phyloP scores from a whole-genome alignment of 495 filamentous ascomycete genomes.

The Aeminium ludgeri region DNA sequence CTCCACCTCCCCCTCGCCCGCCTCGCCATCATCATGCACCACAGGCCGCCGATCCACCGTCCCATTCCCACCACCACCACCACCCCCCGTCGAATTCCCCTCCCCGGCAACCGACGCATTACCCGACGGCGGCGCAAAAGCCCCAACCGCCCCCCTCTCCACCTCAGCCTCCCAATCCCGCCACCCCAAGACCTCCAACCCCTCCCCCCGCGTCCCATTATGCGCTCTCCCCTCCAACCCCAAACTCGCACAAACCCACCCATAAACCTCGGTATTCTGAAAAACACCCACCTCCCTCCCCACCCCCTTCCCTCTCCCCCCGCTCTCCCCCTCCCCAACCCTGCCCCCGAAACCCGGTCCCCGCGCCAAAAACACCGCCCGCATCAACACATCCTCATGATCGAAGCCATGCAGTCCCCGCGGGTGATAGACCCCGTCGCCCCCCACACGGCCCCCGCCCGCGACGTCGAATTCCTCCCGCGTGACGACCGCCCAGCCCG shows the following conservation, averaged over 20 bases:
- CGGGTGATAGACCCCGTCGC: constrained; percentile 51
- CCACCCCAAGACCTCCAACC: constrained; percentile 49
- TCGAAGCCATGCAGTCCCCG: constrained; percentile 80
- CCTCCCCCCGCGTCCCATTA: constrained; percentile 76
- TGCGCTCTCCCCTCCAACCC: constrained; percentile 51
- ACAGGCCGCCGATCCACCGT: background rate
- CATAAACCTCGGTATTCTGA: constrained; percentile 92
- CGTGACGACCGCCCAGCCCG: constrained; percentile 77
- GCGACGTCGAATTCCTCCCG: constrained; percentile 58
- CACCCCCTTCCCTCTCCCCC: no score
- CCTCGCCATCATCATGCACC: constrained; percentile 3
- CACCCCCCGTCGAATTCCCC: background rate
- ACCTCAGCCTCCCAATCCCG: constrained; percentile 26
- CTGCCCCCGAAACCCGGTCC: constrained; percentile 54
- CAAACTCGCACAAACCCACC: constrained; percentile 76
- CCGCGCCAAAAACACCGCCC: constrained; percentile 76
- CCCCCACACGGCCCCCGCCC: constrained; percentile 40
- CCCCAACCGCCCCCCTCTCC: background rate
- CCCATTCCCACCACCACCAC: background rate
- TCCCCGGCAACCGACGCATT: constrained; percentile 1
- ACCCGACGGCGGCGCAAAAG: background rate
- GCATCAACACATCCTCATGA: constrained; percentile 76
- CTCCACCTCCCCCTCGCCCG: constrained; percentile 1
- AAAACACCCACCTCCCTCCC: constrained; percentile 70
- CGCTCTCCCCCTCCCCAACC: background rate